These are phyloP conservation scores for Lentinula detonsa DNA, from an alignment of 768 basidiomycete species.

Conservation along the genomic window DNA sequence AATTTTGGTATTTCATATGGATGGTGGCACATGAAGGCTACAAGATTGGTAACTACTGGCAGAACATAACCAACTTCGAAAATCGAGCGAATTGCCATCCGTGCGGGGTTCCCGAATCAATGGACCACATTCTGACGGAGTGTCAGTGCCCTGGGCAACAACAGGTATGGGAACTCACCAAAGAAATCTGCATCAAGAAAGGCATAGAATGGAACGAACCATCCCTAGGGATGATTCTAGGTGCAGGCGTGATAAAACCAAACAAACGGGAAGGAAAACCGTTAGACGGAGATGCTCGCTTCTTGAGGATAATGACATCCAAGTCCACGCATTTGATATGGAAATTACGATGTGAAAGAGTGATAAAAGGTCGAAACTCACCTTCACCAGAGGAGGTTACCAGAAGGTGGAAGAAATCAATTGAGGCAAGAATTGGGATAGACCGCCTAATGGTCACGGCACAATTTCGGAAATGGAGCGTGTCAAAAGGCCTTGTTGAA, in stretches of 20 bases:
- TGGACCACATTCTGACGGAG: conserved; percentile 23
- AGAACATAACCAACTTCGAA: not conserved
- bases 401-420: conserved; percentile 10
- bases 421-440: conserved; percentile 12
- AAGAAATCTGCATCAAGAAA: conserved; percentile 14
- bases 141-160: conserved; percentile 17
- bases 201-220: conserved; percentile 9
- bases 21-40: conserved; percentile 2
- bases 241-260: not conserved
- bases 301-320: conserved; percentile 19
- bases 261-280: not conserved
- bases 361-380: conserved; percentile 12
- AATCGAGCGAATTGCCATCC: not conserved
- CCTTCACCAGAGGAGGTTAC: conserved; percentile 4
- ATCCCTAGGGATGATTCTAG: conserved; percentile 14
- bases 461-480: conserved; percentile 10
- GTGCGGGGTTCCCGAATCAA: conserved; percentile 15
- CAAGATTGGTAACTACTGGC: not conserved
- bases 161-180: conserved; percentile 15
- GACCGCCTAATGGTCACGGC: conserved; percentile 10
- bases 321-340: conserved; percentile 24
- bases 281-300: conserved; percentile 7
- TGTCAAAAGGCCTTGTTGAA: conserved; percentile 8
- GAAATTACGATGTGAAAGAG: conserved; percentile 19
- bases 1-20: conserved; percentile 10